These are phyloP conservation scores for Cyclotella baltica DNA, from an alignment of 108 stramenopile genomes.

Conservation along the genomic window DNA sequence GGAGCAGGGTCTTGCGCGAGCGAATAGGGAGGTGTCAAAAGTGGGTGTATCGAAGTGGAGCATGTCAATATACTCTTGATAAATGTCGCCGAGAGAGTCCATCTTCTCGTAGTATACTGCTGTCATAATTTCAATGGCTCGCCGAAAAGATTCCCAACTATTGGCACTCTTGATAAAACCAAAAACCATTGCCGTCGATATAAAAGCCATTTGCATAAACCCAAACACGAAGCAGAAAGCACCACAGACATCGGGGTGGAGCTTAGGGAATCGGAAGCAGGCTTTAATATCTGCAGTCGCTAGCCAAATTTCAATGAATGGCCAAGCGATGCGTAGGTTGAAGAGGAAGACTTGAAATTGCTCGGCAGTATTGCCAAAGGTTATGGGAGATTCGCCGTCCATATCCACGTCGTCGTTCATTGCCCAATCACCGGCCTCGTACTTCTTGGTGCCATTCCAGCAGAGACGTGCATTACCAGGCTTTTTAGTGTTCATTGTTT, in stretches of 20 bases:
- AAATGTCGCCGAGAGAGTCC: neutral
- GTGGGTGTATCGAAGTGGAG: neutral
- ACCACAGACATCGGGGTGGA: conserved; percentile 1
- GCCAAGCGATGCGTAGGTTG: conserved; percentile 10
- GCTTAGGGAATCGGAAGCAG: conserved; percentile 10
- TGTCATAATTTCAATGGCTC: neutral
- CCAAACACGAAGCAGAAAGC: conserved; percentile 4
- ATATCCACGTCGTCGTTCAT: conserved; percentile 12
- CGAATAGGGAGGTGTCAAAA: too few species aligned
- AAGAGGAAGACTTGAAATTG: too few species aligned
- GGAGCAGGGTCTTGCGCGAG: neutral
- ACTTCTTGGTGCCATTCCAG: conserved; percentile 28
- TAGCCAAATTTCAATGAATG: neutral
- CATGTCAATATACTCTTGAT: neutral
- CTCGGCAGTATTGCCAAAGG: too few species aligned
- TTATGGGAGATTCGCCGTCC: neutral
- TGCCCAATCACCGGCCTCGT: neutral
- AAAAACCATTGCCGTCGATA: neutral
- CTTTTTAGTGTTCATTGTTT: conserved; percentile 16
- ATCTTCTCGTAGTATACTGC: neutral
- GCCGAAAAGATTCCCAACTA: neutral
- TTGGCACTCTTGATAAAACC: neutral
- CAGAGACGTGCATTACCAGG: neutral
- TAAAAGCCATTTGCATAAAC: neutral
- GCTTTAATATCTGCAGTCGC: conserved; percentile 21